phyloP scores from a whole-genome alignment of 2,329 filamentous ascomycete species.

The Xylaria sp. region DNA sequence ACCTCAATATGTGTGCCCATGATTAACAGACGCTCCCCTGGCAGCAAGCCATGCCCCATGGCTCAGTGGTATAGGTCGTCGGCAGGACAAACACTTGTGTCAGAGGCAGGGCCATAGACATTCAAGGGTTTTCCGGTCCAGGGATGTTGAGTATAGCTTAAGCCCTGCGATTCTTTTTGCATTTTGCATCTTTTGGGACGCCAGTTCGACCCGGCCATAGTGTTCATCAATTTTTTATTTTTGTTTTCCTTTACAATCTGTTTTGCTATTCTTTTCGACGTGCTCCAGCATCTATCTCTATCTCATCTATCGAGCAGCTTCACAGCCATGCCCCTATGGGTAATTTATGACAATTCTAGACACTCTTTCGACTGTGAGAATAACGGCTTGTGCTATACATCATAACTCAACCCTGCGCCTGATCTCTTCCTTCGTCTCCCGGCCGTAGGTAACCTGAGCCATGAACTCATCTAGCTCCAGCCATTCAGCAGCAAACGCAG shows the following conservation, averaged over 20 bases:
- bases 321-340: neutral
- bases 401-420: slow-evolving; percentile 41
- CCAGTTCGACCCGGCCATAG: neutral
- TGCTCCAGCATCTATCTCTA: too few relatives aligned
- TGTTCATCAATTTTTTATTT: neutral
- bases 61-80: slow-evolving; percentile 19
- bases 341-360: too few relatives aligned
- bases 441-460: slow-evolving; percentile 21
- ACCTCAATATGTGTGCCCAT: slow-evolving; percentile 6
- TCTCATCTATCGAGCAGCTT: neutral
- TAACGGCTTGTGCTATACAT: neutral
- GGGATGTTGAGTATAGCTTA: slow-evolving; percentile 5
- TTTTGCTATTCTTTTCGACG: too few relatives aligned
- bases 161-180: slow-evolving; percentile 6
- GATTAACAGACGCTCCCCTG: slow-evolving; percentile 20
- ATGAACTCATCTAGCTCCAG: slow-evolving; percentile 72
- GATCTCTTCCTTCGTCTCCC: slow-evolving; percentile 34
- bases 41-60: neutral
- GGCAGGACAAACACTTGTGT: slow-evolving; percentile 18
- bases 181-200: neutral
- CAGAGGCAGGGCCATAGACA: slow-evolving; percentile 14
- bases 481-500: slow-evolving; percentile 91
- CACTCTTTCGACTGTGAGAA: neutral
- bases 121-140: slow-evolving; percentile 19
- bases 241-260: neutral